Evolutionary conservation across 2,329 filamentous ascomycete genomes (phyloP), one percentile per base, ranked within the genome.

Genomic region (Thielaviopsis ethacetica): DNA sequence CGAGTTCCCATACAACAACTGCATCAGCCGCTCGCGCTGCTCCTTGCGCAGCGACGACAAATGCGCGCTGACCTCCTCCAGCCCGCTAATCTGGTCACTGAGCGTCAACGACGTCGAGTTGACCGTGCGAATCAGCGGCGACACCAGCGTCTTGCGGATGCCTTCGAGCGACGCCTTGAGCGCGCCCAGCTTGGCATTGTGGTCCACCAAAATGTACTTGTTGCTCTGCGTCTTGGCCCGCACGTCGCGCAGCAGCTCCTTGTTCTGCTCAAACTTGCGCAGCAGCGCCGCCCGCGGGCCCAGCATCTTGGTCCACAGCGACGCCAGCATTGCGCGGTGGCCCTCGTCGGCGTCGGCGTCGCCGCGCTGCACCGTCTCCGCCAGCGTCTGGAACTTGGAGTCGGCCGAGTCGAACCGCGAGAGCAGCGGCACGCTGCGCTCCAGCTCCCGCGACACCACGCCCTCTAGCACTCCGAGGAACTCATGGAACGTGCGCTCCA

Each of bases 191-290:
- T 87, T 85, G 62, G 86, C 83, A 66, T 94, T 93, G 70, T 96
- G 91, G 65, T 90, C 86, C 63, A 93, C 82, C 9, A 97, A 78
- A 41, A 94, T 79, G 63, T 83, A 82, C 72, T 96, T 96, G 73
- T 96, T 95, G 62, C 82, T 81, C 24, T 95, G 83, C 1, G 91
- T 95, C 66, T 86, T 86, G 61, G 85, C 81, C 63, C 90, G 83
- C 59, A 97, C 85, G 63, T 85, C 85, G 55, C 78, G 80, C 24
- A 97, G 80, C 0, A 96, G 76, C 55, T 83, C 78, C 62, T 85
- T 85, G 75, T 97, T 97, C 72, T 87, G 88, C 69, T 95, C 89
- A 71, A 90, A 96, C 70, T 96, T 96, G 67, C 82, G 81, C n/a
- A 95, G 77, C 64, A 85, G 79, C 52, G 77, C 77, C 7, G 86